Evolutionary conservation across 1,284 basidiomycete species (phyloP).

Genomic region (Apiotrichum domesticum): DNA sequence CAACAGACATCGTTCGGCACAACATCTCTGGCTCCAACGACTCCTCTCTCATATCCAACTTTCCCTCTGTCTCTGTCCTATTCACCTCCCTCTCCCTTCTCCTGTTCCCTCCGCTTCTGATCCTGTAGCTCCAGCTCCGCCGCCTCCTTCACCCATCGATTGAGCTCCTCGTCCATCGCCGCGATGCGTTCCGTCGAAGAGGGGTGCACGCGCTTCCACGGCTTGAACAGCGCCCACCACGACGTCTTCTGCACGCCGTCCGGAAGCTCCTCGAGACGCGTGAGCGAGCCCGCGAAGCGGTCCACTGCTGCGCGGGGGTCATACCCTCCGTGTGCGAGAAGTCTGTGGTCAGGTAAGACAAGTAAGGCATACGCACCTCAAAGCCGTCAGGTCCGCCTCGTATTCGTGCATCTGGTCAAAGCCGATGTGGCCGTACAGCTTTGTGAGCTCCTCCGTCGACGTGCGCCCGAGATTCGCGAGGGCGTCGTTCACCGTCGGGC

Average conservation of each 20-base stretch:
- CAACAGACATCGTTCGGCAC: not conserved
- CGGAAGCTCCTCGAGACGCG: constrained; percentile 34
- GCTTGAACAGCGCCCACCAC: constrained; percentile 30
- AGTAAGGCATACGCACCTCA: constrained; percentile 52
- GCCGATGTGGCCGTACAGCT: constrained; percentile 53
- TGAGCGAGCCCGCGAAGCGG: constrained; percentile 32
- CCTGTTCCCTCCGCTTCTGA: not conserved
- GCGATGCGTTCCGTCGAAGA: constrained; percentile 57
- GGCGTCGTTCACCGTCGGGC: constrained; percentile 85
- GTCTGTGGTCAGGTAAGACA: constrained; percentile 45
- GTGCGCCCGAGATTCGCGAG: constrained; percentile 70
- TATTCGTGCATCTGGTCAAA: constrained; percentile 71
- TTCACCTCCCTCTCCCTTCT: not conserved
- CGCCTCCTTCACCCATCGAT: constrained; percentile 53
- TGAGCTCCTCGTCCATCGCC: constrained; percentile 58
- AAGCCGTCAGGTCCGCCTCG: constrained; percentile 82
- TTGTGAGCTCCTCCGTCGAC: constrained; percentile 64
- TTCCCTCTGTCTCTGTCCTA: not conserved
- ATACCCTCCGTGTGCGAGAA: constrained; percentile 80
- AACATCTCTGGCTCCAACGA: too few relatives aligned
- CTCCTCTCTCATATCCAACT: not conserved
- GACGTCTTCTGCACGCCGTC: not conserved
- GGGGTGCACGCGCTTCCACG: constrained; percentile 53
- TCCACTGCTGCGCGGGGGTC: constrained; percentile 56
- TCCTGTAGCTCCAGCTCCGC: not conserved